phyloP scores from a whole-genome alignment of 148 eudicot genomes.

The Fagopyrum esculentum region DNA sequence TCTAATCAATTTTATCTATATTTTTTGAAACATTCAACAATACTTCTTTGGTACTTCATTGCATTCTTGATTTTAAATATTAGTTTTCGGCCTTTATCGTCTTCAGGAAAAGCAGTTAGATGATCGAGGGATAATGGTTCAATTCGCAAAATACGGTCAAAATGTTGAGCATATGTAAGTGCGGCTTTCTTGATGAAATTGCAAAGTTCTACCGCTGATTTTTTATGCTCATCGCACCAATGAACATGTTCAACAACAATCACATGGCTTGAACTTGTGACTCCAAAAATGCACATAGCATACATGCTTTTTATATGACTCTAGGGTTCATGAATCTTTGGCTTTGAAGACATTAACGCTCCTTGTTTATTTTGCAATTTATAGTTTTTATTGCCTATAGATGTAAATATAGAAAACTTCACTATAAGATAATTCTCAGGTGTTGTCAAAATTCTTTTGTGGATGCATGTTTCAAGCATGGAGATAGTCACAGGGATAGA shows the following conservation, averaged over 20 bases:
- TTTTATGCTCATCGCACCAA: neutral
- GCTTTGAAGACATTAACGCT: neutral
- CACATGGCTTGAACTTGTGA: neutral
- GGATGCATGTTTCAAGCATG: slow-evolving; percentile 23
- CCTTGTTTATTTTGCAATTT: neutral
- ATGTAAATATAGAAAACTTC: neutral
- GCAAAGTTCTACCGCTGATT: neutral
- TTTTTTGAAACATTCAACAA: no score
- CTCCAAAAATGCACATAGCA: neutral
- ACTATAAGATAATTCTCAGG: no score
- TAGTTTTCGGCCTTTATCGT: neutral
- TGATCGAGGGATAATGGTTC: slow-evolving; percentile 53
- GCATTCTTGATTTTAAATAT: no score
- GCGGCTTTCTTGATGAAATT: neutral
- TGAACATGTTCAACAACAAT: neutral
- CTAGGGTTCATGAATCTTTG: neutral
- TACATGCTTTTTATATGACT: neutral
- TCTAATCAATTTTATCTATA: no score
- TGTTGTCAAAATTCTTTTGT: neutral
- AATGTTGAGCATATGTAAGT: slow-evolving; percentile 50
- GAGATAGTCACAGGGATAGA: slow-evolving; percentile 47
- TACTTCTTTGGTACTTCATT: no score
- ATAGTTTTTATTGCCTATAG: neutral
- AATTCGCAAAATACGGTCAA: slow-evolving; percentile 50
- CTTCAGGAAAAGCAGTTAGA: slow-evolving; percentile 41